Base-by-base conservation (phyloP, 768 basidiomycete genomes). In the Lactifluus volemus region DNA sequence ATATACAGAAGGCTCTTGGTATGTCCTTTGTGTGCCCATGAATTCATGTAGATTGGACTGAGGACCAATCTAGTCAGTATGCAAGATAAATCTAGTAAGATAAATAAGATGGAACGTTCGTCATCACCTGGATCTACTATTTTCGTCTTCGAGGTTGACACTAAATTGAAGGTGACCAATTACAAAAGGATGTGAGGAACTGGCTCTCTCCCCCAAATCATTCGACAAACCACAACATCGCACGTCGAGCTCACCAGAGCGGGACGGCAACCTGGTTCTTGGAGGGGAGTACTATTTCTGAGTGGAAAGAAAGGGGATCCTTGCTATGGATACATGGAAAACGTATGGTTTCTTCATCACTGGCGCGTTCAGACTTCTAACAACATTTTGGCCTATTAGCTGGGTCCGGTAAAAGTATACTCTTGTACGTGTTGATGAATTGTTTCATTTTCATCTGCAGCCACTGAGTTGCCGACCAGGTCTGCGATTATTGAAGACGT, bases 291-390 rank as follows among this genome's bases (percentile, higher is more conserved):
- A 15, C 21, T 1, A 38, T 51, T 1, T 14, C 34, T 25, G 39
- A 41, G 4, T 61, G 60, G 60, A 50, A 49, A n/a, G 21, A 15
- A 14, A 25, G 6, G 1, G 55, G 53, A 9, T 61, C 60, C 12
- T 14, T 61, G 0, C 5, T 61, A 21, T 61, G 60, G 60, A 38
- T 61, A 12, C 55, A 61, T 32, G 60, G 60, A 9, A 61, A 57
- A 17, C 49, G 60, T 57, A 55, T 30, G 55, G 12, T 36, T 30
- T 8, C 10, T 25, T 41, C 2, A 29, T 2, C 29, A 12, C 17
- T 19, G n/a, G 7, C 3, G 2, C 10, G 3, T 25, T 9, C 4
- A 29, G 19, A 9, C 2, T 30, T 7, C 21, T 47, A 7, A 59
- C 29, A 8, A 11, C 8, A 10, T 21, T 21, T n/a, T 21, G 5